phyloP scores from a whole-genome alignment of 2,329 filamentous ascomycete species.

The Botryotinia narcissicola region DNA sequence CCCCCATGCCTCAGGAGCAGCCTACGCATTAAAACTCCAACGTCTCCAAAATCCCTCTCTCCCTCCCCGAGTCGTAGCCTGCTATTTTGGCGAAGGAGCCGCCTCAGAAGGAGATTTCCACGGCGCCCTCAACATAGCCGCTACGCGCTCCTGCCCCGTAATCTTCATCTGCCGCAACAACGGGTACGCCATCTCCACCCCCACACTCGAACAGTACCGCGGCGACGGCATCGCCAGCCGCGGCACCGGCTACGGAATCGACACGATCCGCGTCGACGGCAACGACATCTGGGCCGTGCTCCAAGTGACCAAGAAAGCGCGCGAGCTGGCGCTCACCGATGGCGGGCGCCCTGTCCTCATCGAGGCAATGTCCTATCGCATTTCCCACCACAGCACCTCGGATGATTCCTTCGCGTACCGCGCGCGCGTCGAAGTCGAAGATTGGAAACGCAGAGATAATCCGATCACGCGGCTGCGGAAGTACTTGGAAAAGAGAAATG shows the following conservation, averaged over 20 bases:
- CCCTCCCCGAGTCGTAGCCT: slow-evolving; percentile 68
- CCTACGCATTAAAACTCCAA: slow-evolving; percentile 84
- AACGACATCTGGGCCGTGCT: slow-evolving; percentile 90
- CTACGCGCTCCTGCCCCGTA: slow-evolving; percentile 81
- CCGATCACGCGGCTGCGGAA: slow-evolving; percentile 82
- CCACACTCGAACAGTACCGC: slow-evolving; percentile 85
- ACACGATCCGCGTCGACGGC: slow-evolving; percentile 89
- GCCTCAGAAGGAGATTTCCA: slow-evolving; percentile 92
- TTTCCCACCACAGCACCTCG: slow-evolving; percentile 93
- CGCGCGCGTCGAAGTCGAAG: slow-evolving; percentile 86
- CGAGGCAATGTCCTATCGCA: slow-evolving; percentile 97
- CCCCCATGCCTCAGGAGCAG: slow-evolving; percentile 82
- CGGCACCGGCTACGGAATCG: slow-evolving; percentile 88
- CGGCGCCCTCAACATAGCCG: slow-evolving; percentile 85
- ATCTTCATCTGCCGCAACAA: slow-evolving; percentile 93
- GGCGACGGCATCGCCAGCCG: slow-evolving; percentile 87
- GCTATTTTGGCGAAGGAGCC: slow-evolving; percentile 89
- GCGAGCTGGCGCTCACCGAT: slow-evolving; percentile 57
- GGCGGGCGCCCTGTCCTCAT: slow-evolving; percentile 67
- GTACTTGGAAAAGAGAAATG: slow-evolving; percentile 78
- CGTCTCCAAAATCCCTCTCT: slow-evolving; percentile 67
- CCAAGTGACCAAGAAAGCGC: slow-evolving; percentile 74
- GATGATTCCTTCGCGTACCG: slow-evolving; percentile 98
- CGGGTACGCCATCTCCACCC: slow-evolving; percentile 86
- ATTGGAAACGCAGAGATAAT: slow-evolving; percentile 90